Evolutionary conservation across 352 stramenopile species (phyloP), one percentile per base, ranked within the genome.

Genomic region (Globisporangium recalcitrans): DNA sequence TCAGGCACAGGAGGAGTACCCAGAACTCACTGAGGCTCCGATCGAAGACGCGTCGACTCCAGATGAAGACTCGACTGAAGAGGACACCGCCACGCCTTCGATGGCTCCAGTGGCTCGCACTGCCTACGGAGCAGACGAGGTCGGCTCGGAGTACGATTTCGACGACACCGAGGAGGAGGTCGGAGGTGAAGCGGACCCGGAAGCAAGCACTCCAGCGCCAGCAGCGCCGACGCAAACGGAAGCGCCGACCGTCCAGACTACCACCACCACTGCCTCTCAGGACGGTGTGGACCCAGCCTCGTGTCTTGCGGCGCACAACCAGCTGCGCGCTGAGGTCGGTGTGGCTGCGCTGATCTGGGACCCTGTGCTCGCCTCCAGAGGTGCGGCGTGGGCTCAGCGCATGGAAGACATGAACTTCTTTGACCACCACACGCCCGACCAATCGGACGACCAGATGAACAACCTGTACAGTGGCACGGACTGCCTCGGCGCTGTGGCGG

Each of bases 391-490:
- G 60, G 60, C 60, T n/a, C 49, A 65, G 51, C 60, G 36, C 51
- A 65, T 65, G 60, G 51, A 60, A 7, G 60, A 65, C 38, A 27
- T 54, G 4, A 54, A 54, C 51, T 65, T 65, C 52, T 65, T 65
- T 27, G 60, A 52, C 38, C 60, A 65, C 51, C 24, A 52, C 52
- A 65, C 60, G 3, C 60, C 60, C 0, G 60, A 38, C 2, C 31
- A 65, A 27, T 47, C 34, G 4, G 60, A 65, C 51, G 13, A 9
- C 29, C 60, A 65, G 60, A 65, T 65, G 60, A 65, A 65, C 51
- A 65, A 65, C 60, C 51, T 65, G 60, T 65, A 61, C 51, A 65
- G 60, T 16, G 60, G 60, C 11, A 65, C 60, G 26, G 29, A 52
- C 36, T 65, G 60, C 13, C 31, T 61, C 8, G 51, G 19, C 4